Evolutionary conservation across 495 filamentous ascomycete genomes (phyloP), one percentile per base, ranked within the genome.

Genomic region (Aspergillus leporis): DNA sequence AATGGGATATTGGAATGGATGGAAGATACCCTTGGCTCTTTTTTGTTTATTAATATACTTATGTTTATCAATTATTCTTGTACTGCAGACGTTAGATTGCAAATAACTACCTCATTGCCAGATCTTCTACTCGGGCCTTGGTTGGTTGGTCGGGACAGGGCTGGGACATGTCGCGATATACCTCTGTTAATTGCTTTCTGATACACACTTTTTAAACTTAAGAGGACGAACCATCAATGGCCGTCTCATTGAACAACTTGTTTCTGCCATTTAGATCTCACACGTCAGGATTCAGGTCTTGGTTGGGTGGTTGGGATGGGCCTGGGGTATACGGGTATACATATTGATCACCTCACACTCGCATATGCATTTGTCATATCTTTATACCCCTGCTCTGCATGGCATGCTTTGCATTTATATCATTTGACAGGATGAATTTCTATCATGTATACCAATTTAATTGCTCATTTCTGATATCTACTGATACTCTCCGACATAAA

Each of bases 251-350:
- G 30, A 9, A 32, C 32, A 10, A 10, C 13, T 36, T 36, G 32
- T 5, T 47, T 47, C 43, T 6, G 5, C n/a, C 4, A 47, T 19
- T 5, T 47, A 2, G 43, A 47, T 47, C 5, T 16, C 14, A 46
- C 13, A 36, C 3, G 36, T 43, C 18, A 8, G 6, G 40, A 14
- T 19, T 5, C n/a, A 43, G 16, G 40, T 14, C 40, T 28, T 28
- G 47, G 47, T 23, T 50, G 28, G 28, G 47, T 50, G 47, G 47
- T 28, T 18, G 40, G 40, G 16, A 43, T 19, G 40, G 40, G 40
- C 40, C 40, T 19, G 40, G 40, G 40, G 14, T 43, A 36, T 19
- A 47, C 3, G n/a, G n/a, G n/a, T n/a, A 46, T 46, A 13, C 13
- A 46, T 46, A 5, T 8, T 47, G 8, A 10, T 10, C 9, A 36